phyloP scores from a whole-genome alignment of 768 basidiomycete genomes.

The Pilatotrama ljubarskyi region DNA sequence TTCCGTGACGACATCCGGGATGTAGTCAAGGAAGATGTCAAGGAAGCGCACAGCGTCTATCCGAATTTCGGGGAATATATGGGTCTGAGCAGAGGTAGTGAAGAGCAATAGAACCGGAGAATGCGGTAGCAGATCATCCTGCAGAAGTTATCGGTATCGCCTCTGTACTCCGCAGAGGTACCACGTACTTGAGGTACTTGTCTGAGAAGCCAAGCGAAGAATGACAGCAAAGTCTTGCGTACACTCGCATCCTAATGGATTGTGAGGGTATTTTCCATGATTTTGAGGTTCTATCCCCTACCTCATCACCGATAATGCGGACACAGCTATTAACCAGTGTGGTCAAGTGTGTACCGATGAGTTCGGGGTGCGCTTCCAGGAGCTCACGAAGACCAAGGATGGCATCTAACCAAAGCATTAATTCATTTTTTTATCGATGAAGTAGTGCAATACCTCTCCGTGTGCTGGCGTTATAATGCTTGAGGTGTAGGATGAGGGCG shows the following conservation, averaged over 20 bases:
- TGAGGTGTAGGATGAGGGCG: conserved; percentile 75
- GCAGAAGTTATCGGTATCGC: neutral
- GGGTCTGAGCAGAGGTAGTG: conserved; percentile 86
- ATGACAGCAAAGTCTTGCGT: conserved; percentile 66
- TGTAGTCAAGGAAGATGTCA: conserved; percentile 66
- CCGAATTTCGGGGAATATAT: conserved; percentile 94
- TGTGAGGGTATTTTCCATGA: neutral
- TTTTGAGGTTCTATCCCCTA: conserved; percentile 27
- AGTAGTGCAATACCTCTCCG: conserved; percentile 57
- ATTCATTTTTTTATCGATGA: neutral
- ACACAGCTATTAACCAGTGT: conserved; percentile 58
- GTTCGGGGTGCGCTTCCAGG: conserved; percentile 57
- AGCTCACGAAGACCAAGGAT: conserved; percentile 72
- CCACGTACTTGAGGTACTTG: conserved; percentile 54
- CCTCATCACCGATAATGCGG: conserved; percentile 84
- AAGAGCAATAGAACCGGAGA: conserved; percentile 77
- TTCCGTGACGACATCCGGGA: conserved; percentile 64
- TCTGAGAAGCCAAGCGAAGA: conserved; percentile 74
- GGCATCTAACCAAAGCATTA: conserved; percentile 53
- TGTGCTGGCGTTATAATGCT: conserved; percentile 79
- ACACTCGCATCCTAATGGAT: conserved; percentile 70
- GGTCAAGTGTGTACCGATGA: conserved; percentile 54
- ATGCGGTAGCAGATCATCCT: conserved; percentile 78
- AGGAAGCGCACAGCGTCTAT: conserved; percentile 86
- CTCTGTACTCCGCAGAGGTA: too few relatives aligned